Conservation (phyloP, 169 alveolate species). For the Babesia caballi region DNA sequence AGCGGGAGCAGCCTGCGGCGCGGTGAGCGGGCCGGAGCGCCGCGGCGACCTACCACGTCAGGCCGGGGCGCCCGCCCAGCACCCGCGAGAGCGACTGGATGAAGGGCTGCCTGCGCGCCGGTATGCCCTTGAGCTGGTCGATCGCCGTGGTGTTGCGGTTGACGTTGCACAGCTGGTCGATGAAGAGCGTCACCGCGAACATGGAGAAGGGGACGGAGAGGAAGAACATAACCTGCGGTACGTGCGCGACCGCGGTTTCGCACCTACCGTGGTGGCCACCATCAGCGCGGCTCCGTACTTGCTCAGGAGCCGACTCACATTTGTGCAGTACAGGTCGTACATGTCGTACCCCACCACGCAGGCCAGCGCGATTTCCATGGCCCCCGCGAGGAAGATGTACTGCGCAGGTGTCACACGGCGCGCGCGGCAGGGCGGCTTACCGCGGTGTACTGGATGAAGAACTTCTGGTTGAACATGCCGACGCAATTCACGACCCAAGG, state of each 20-base stretch:
- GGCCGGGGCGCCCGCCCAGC: conserved; percentile 16
- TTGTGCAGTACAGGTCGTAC: background rate
- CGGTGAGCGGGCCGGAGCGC: background rate
- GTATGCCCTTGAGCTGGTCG: conserved; percentile 24
- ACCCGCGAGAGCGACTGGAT: conserved; percentile 19
- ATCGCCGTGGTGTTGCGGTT: conserved; percentile 29
- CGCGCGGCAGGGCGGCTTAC: background rate
- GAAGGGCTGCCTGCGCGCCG: background rate
- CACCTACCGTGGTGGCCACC: background rate
- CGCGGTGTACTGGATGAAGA: conserved; percentile 66
- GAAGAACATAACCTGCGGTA: conserved; percentile 17
- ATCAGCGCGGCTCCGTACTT: conserved; percentile 1
- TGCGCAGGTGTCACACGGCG: background rate
- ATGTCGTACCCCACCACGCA: conserved; percentile 1
- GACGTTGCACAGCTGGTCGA: conserved; percentile 29
- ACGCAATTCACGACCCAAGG: conserved; percentile 88
- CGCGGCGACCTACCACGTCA: conserved; percentile 11
- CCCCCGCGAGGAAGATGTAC: conserved; percentile 3
- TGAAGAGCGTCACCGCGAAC: conserved; percentile 21
- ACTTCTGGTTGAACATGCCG: conserved; percentile 86
- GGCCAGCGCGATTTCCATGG: background rate
- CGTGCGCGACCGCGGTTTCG: background rate
- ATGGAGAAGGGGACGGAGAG: conserved; percentile 27
- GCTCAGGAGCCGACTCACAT: background rate
- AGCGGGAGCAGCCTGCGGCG: conserved; percentile 32